These are phyloP conservation scores for Cucurbitaria berberidis DNA, from an alignment of 2,329 filamentous ascomycete species.

Conservation along the genomic window DNA sequence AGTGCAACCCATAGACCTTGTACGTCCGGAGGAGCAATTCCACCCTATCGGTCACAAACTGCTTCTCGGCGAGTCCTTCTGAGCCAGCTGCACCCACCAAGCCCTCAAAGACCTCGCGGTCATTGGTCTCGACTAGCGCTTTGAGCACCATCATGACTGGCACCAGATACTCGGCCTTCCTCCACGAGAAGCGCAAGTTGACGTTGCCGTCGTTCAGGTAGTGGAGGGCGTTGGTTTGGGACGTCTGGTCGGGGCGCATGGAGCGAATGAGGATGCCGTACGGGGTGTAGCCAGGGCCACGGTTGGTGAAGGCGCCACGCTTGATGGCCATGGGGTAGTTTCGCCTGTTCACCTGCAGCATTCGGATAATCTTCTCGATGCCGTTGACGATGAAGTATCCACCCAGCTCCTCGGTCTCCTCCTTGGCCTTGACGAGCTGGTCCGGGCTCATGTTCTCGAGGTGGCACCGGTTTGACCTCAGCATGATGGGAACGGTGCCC, in stretches of 20 bases:
- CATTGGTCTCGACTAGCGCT: slow-evolving; percentile 92
- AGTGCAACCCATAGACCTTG: slow-evolving; percentile 87
- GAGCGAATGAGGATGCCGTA: slow-evolving; percentile 91
- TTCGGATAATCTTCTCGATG: slow-evolving; percentile 93
- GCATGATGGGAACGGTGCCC: slow-evolving; percentile 90
- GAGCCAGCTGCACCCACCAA: slow-evolving; percentile 79
- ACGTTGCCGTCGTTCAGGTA: slow-evolving; percentile 96
- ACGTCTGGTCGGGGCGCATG: slow-evolving; percentile 95
- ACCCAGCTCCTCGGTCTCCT: slow-evolving; percentile 87
- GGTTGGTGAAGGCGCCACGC: slow-evolving; percentile 85
- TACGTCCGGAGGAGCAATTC: slow-evolving; percentile 92
- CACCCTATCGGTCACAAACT: slow-evolving; percentile 90
- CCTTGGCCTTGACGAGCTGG: slow-evolving; percentile 82
- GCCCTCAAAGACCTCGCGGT: slow-evolving; percentile 94
- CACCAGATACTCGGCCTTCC: slow-evolving; percentile 95
- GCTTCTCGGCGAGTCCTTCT: slow-evolving; percentile 80
- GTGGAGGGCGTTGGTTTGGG: slow-evolving; percentile 95
- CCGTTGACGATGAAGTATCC: slow-evolving; percentile 94
- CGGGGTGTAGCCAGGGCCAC: slow-evolving; percentile 85
- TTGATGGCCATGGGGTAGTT: slow-evolving; percentile 97
- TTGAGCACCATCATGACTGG: slow-evolving; percentile 97
- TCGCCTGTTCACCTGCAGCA: slow-evolving; percentile 86
- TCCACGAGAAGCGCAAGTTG: slow-evolving; percentile 96
- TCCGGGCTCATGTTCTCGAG: slow-evolving; percentile 84
- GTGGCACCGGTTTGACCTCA: slow-evolving; percentile 92